Evolutionary conservation across 768 basidiomycete species (phyloP), one percentile per base, ranked within the genome.

Genomic region (Rossbeevera mucosa): DNA sequence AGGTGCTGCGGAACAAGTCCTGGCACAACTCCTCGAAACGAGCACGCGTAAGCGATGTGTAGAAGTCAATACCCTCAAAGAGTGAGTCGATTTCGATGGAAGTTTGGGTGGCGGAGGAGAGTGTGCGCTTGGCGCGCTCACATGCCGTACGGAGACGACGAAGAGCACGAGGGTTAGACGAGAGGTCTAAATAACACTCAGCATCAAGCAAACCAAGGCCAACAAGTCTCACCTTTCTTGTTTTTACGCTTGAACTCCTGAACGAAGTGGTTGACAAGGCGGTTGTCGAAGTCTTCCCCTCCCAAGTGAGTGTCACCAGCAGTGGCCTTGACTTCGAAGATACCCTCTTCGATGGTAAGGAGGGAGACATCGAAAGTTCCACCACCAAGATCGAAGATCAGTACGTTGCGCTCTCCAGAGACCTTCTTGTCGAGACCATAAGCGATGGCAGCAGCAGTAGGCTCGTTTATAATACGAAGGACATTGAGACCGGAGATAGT

Each of bases 301-400:
- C 94, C 94, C 73, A 97, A 82, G 72, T 97, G 94, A 49, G 94
- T 96, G 76, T 96, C 94, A 80, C 94, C 94, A 50, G 94, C 94
- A 52, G 94, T 96, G 51, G 94, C 93, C 81, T 94, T 91, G 73
- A 97, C 94, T 69, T 94, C 94, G 75, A 96, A 95, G 72, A 96
- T 94, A 73, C 94, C 94, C 73, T 94, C 94, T 70, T 94, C 92
- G 57, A 96, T 95, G 53, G 91, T 94, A 55, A 97, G 76, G 52
- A 97, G 89, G 26, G 94, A 95, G 30, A 95, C 94, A 84, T 96
- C 94, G 72, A 95, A 97, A 31, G 94, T 96, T 77, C 94, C 94
- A 77, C 94, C 94, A 57, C 94, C 94, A 36, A 97, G 87, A 79
- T 98, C 94, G 76, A 96, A 97, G 71, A 97, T 95, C 66, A 97